phyloP scores from a whole-genome alignment of 1,284 basidiomycete genomes.

The Ceratobasidium sp. region DNA sequence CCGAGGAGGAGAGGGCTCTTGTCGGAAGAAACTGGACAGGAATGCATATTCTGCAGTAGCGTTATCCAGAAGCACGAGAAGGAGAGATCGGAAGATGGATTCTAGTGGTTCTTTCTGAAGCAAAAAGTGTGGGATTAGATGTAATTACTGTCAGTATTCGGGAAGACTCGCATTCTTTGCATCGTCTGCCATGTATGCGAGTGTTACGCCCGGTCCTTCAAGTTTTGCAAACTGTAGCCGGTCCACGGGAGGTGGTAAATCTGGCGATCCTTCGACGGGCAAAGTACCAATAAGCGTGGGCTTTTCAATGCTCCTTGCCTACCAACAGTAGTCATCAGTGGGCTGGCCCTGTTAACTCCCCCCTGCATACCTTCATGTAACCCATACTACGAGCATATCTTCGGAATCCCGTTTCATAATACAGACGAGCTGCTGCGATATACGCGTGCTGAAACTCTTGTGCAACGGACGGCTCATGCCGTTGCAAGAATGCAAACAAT shows the following conservation, averaged over 20 bases:
- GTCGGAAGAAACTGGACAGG: conserved; percentile 77
- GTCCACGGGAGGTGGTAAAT: conserved; percentile 54
- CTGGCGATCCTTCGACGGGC: conserved; percentile 51
- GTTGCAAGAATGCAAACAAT: conserved; percentile 85
- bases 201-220: conserved; percentile 77
- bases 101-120: conserved; percentile 84
- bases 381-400: conserved; percentile 85
- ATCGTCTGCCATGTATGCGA: conserved; percentile 87
- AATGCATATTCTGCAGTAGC: conserved; percentile 90
- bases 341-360: neutral
- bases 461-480: conserved; percentile 82
- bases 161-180: conserved; percentile 70
- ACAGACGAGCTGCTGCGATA: conserved; percentile 80
- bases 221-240: conserved; percentile 72
- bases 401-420: conserved; percentile 95
- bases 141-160: neutral
- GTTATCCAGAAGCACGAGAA: conserved; percentile 92
- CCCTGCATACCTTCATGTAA: conserved; percentile 67
- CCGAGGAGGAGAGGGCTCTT: conserved; percentile 25
- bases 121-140: neutral
- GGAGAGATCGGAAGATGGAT: conserved; percentile 79
- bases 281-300: conserved; percentile 61
- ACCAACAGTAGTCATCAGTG: neutral
- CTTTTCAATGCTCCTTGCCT: conserved; percentile 69
- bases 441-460: conserved; percentile 92